Conservation (phyloP, 305 asterid genomes). For the Rubia balearica region DNA sequence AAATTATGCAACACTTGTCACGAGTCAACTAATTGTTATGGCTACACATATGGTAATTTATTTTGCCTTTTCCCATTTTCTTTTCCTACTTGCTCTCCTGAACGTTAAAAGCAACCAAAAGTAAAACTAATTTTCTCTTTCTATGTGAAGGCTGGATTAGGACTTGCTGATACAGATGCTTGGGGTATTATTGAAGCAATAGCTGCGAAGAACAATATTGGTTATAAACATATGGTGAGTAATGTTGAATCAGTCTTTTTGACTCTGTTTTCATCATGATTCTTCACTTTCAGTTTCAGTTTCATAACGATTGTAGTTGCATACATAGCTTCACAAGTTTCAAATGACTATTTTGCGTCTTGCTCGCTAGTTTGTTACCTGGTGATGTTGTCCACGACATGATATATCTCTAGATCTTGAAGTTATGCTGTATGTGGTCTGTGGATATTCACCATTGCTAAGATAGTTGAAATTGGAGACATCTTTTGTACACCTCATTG, state of each 20-base stretch:
- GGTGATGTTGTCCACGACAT: neutral
- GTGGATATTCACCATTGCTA: neutral
- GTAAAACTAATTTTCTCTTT: constrained; percentile 20
- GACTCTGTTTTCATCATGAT: neutral
- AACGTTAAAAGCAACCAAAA: neutral
- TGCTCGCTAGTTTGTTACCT: neutral
- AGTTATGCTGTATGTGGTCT: neutral
- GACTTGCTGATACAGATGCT: constrained; percentile 78
- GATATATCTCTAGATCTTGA: constrained; percentile 5
- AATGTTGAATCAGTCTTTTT: constrained; percentile 8
- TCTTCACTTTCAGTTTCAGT: neutral
- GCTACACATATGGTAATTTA: constrained; percentile 75
- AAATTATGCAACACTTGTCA: constrained; percentile 78
- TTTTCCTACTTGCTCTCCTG: neutral
- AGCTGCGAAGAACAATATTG: constrained; percentile 83
- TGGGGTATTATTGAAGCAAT: constrained; percentile 88
- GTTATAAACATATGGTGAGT: constrained; percentile 83
- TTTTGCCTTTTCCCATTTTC: constrained; percentile 3
- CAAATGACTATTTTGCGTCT: constrained; percentile 5
- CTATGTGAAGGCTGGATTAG: constrained; percentile 72
- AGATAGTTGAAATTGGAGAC: neutral
- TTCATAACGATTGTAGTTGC: neutral
- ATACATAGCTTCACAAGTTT: neutral
- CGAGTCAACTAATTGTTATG: constrained; percentile 66
- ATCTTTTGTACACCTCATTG: constrained; percentile 4